These are phyloP conservation scores for Candida pseudoglaebosa DNA, from an alignment of 805 yeast species.

Conservation along the genomic window DNA sequence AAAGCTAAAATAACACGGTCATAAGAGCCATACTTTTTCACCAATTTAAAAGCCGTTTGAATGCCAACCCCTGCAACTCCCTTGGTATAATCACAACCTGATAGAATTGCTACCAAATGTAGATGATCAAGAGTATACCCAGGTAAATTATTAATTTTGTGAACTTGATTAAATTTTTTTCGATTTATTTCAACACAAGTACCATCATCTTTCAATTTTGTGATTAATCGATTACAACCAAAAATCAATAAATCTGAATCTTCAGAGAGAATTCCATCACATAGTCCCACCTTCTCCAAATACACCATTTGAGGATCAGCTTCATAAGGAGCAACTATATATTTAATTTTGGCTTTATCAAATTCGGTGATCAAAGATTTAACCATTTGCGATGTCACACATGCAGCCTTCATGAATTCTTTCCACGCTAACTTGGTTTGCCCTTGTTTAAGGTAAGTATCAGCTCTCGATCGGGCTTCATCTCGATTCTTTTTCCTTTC, in stretches of 20 bases:
- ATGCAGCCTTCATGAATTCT: conserved; percentile 73
- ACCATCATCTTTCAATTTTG: conserved; percentile 77
- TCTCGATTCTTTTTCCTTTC: conserved; percentile 58
- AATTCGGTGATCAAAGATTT: conserved; percentile 74
- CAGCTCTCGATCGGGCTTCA: conserved; percentile 56
- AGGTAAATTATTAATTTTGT: conserved; percentile 46
- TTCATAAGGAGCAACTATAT: conserved; percentile 95
- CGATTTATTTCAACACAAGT: conserved; percentile 67
- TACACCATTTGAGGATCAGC: conserved; percentile 97
- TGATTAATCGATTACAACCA: conserved; percentile 73
- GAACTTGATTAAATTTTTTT: conserved; percentile 48
- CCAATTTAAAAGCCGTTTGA: conserved; percentile 63
- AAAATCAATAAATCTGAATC: conserved; percentile 90
- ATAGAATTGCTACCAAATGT: conserved; percentile 72
- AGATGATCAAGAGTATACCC: conserved; percentile 53
- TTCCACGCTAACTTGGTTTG: conserved; percentile 59
- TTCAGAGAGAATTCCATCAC: conserved; percentile 86
- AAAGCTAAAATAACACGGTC: conserved; percentile 56
- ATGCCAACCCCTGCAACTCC: conserved; percentile 84
- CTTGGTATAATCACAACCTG: conserved; percentile 96
- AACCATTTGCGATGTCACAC: conserved; percentile 89
- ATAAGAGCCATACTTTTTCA: conserved; percentile 47
- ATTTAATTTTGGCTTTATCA: conserved; percentile 52
- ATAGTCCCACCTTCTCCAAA: conserved; percentile 67
- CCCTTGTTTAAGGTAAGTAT: conserved; percentile 48